A percentile compares a stretch with the other conserved stretches of the same genome.
These are phyloP conservation scores for Yamadazyma diddensiae DNA, from an alignment of 1,139 yeast species.

Conservation along the genomic window DNA sequence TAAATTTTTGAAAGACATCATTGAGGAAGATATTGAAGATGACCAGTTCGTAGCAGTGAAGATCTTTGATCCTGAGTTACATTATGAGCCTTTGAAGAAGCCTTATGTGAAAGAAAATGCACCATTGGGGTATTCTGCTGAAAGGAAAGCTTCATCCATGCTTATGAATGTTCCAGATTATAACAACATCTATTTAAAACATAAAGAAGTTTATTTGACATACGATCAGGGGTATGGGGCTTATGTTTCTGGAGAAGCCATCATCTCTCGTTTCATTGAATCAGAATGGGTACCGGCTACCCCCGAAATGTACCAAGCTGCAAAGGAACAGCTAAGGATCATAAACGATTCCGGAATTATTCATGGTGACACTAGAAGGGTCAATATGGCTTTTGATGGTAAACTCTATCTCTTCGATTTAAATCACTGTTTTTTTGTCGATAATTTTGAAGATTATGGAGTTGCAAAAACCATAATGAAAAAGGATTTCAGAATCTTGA, in stretches of 20 bases:
- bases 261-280: slow-evolving; percentile 3
- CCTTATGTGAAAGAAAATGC: neutral
- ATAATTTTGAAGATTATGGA: no score
- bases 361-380: slow-evolving; percentile 56
- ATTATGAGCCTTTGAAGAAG: neutral
- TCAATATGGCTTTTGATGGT: slow-evolving; percentile 36
- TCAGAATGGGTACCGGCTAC: neutral
- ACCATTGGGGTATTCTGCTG: neutral
- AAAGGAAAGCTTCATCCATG: slow-evolving; percentile 1
- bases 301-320: neutral
- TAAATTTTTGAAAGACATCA: neutral
- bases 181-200: slow-evolving; percentile 2
- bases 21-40: slow-evolving; percentile 1
- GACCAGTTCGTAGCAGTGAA: slow-evolving; percentile 1
- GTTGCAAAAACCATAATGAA: no score
- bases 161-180: slow-evolving; percentile 1
- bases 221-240: slow-evolving; percentile 2
- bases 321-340: slow-evolving; percentile 2
- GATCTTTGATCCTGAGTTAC: slow-evolving; percentile 1
- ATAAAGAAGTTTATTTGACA: slow-evolving; percentile 1
- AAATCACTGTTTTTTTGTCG: no score
- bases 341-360: slow-evolving; percentile 19
- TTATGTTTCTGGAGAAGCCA: slow-evolving; percentile 1
- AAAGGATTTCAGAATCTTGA: no score
- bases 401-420: slow-evolving; percentile 2